Base-by-base conservation (phyloP, 2,329 filamentous ascomycete genomes). In the Monilinia fructicola region DNA sequence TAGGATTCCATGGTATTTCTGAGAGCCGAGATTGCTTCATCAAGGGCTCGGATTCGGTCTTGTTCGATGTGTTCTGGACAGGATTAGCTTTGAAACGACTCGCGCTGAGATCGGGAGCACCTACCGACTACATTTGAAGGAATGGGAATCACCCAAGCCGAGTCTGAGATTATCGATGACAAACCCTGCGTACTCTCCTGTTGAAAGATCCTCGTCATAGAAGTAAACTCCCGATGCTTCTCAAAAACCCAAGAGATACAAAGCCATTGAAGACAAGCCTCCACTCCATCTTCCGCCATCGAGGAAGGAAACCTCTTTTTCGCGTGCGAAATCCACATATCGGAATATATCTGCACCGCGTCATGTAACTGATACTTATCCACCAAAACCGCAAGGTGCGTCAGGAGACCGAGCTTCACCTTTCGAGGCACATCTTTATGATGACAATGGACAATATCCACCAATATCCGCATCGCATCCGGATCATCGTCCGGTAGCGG, bases 381-480 rank as follows among this genome's bases (percentile, higher is more conserved):
- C 44, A 71, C 73, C 4, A 76, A 48, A 1, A 70, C 66, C 1
- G 76, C 72, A 10, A 79, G 48, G 14, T 72, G 68, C 2, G 76
- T 71, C 2, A 78, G 68, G 12, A 72, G 66, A 0, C 56, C 7
- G 10, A 77, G 73, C 5, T 65, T 64, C 1, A 79, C 35, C 28
- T 44, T 65, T 26, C 65, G n/a, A 2, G 73, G 73, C 2, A 79
- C 69, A n/a, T 71, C 66, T 28, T 63, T 54, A 48, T 62, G 61
- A 9, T 65, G 59, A 38, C 66, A 59, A 38, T 78, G 77, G 3
- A 75, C 73, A 9, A 79, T 74, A 28, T 71, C 71, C 64, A 79
- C 73, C 10, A 79, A 31, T 1, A 77, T 68, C 0, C 66, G 56
- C 67, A 79, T 74, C 1, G 75, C 74, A 1, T 72, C 69, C 0